Conservation (phyloP, 2,329 filamentous ascomycete species). For the Colletotrichum salicis region DNA sequence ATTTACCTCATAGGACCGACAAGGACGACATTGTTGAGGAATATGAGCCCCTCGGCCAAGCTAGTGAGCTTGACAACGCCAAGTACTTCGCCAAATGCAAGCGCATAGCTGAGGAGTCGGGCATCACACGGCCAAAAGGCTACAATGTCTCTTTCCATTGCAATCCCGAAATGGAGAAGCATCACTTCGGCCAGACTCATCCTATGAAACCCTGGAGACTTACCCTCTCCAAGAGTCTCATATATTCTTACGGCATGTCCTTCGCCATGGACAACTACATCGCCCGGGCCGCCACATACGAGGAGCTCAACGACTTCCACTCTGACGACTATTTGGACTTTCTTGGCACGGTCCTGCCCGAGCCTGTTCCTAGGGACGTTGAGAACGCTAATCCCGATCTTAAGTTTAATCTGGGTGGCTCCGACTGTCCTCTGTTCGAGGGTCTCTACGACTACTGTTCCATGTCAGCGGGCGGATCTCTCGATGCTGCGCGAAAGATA, state of each 20-base stretch:
- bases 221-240: slow-evolving; percentile 92
- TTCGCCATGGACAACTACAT: slow-evolving; percentile 96
- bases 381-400: slow-evolving; percentile 71
- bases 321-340: slow-evolving; percentile 91
- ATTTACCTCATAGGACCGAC: slow-evolving; percentile 65
- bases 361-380: slow-evolving; percentile 71
- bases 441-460: slow-evolving; percentile 96
- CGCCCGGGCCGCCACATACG: slow-evolving; percentile 83
- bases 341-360: slow-evolving; percentile 76
- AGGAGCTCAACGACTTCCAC: slow-evolving; percentile 90
- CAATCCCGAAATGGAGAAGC: slow-evolving; percentile 93
- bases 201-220: slow-evolving; percentile 99
- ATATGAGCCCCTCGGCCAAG: slow-evolving; percentile 60
- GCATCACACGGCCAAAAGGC: slow-evolving; percentile 82
- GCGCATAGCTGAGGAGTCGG: slow-evolving; percentile 68
- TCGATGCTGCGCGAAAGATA: slow-evolving; percentile 91
- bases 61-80: slow-evolving; percentile 65
- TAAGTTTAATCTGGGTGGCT: slow-evolving; percentile 87
- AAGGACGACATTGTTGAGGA: slow-evolving; percentile 64
- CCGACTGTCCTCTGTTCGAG: slow-evolving; percentile 96
- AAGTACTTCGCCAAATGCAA: slow-evolving; percentile 68
- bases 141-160: slow-evolving; percentile 96
- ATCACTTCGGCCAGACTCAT: slow-evolving; percentile 96
- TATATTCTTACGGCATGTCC: slow-evolving; percentile 94
- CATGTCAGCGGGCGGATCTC: slow-evolving; percentile 88